Evolutionary conservation across 2,329 filamentous ascomycete species (phyloP), one percentile per base, ranked within the genome.

Genomic region (Arthrobotrys sinensis): DNA sequence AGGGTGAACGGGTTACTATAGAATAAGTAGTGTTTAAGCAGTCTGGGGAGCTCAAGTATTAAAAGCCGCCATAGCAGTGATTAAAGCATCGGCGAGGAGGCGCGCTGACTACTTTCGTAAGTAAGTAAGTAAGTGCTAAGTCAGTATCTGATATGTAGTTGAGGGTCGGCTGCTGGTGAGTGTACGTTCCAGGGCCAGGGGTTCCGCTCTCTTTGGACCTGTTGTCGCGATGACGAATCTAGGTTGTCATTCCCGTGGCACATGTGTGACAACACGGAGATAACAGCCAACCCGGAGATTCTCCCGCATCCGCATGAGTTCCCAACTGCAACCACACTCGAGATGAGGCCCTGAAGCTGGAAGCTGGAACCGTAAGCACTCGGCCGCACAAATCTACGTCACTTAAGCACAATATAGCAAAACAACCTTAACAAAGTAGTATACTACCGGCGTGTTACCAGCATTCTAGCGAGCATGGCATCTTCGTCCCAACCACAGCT

Each of bases 201-300:
- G 36, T 36, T 55, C 12, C 34, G 24, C 8, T n/a, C 8, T 19
- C 52, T 45, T 14, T 16, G 40, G 40, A 2, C n/a, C 45, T 32
- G 21, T 60, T 43, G 53, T 60, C 53, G 53, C 34, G 55, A 60
- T 60, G 55, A 60, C 55, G 55, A 60, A 60, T 38, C 53, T 38
- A 16, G 53, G 10, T 28, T 38, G 34, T 57, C 34, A 24, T 57
- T 21, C 53, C 16, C 40, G 40, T 57, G 32, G 34, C 55, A 60
- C 53, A 43, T 24, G 52, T 55, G 16, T 40, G 16, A 38, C 52
- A 57, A 57, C 55, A 60, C 55, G 55, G 36, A 60, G 55, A 40
- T 43, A 60, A 60, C 28, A 28, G 21, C 32, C 32, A 24, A 52
- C 32, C 19, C 34, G 53, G 53, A 38, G 34, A 55, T 55, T 55